phyloP scores from a whole-genome alignment of 2,329 filamentous ascomycete genomes.

The Xylaria sp. region DNA sequence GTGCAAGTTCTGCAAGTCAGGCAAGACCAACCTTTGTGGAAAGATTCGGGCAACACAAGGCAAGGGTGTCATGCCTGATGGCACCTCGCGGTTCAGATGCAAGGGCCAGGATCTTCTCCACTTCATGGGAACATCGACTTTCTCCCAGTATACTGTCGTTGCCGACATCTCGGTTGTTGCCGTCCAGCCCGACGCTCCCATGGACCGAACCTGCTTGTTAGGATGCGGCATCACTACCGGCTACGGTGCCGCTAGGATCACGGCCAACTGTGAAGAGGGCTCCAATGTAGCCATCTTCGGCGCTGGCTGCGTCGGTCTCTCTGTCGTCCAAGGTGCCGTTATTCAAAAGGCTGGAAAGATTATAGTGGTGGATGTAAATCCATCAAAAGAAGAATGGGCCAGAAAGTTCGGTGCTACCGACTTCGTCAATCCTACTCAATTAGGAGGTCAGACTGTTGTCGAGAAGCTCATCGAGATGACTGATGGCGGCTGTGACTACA shows the following conservation, averaged over 20 bases:
- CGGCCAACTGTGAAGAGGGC: constrained; percentile 88
- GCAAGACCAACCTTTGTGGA: constrained; percentile 98
- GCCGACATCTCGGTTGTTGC: constrained; percentile 98
- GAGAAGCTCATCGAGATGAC: constrained; percentile 97
- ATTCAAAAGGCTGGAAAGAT: constrained; percentile 80
- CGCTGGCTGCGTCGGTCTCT: constrained; percentile 93
- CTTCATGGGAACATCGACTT: constrained; percentile 99
- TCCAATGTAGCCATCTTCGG: constrained; percentile 92
- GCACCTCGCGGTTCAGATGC: constrained; percentile 91
- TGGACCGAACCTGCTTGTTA: constrained; percentile 94
- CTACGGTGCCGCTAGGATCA: constrained; percentile 94
- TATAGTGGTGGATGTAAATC: constrained; percentile 79
- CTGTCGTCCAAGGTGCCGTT: constrained; percentile 91
- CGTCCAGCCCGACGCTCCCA: constrained; percentile 86
- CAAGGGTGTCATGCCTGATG: constrained; percentile 95
- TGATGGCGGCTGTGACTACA: constrained; percentile 97
- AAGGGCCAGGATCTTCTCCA: constrained; percentile 95
- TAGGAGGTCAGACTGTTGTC: constrained; percentile 80
- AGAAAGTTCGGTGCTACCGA: constrained; percentile 95
- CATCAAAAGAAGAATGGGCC: constrained; percentile 87
- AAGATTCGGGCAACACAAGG: constrained; percentile 98
- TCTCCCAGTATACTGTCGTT: constrained; percentile 98
- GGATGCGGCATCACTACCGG: constrained; percentile 99
- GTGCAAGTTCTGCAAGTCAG: constrained; percentile 99
- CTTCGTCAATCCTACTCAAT: constrained; percentile 91